phyloP scores from a whole-genome alignment of 108 stramenopile species.

The Nitzschia palea region DNA sequence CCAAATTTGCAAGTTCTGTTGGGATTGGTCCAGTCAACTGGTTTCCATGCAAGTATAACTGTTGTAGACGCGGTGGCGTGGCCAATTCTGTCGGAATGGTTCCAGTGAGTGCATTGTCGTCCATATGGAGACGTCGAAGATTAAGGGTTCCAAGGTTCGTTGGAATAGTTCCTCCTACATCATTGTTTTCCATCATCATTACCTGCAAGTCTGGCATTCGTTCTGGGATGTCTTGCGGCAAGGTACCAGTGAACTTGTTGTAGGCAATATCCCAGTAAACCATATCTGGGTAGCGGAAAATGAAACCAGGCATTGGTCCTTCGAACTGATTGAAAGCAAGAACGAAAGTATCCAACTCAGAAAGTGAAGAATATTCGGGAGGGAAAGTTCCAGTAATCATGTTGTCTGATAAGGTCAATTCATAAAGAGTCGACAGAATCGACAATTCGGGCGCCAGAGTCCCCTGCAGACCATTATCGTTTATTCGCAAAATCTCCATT shows the following conservation, averaged over 20 bases:
- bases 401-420: constrained; percentile 46
- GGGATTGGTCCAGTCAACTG: constrained; percentile 54
- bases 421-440: constrained; percentile 45
- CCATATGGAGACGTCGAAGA: constrained; percentile 34
- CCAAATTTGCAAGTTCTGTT: constrained; percentile 19
- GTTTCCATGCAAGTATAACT: constrained; percentile 57
- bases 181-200: constrained; percentile 59
- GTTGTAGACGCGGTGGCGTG: constrained; percentile 27
- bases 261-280: constrained; percentile 48
- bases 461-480: constrained; percentile 46
- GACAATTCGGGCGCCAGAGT: constrained; percentile 47
- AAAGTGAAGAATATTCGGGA: constrained; percentile 15
- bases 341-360: constrained; percentile 43
- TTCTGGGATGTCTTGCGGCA: constrained; percentile 27
- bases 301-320: constrained; percentile 51
- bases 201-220: constrained; percentile 37
- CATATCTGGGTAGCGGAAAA: constrained; percentile 50
- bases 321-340: constrained; percentile 55
- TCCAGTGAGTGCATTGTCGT: constrained; percentile 51
- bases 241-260: constrained; percentile 38
- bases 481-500: constrained; percentile 40
- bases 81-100: constrained; percentile 47
- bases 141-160: constrained; percentile 43
- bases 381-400: constrained; percentile 48
- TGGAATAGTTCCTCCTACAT: constrained; percentile 60